Base-by-base conservation (phyloP, 2,329 filamentous ascomycete genomes). In the Xylariaceae sp. region DNA sequence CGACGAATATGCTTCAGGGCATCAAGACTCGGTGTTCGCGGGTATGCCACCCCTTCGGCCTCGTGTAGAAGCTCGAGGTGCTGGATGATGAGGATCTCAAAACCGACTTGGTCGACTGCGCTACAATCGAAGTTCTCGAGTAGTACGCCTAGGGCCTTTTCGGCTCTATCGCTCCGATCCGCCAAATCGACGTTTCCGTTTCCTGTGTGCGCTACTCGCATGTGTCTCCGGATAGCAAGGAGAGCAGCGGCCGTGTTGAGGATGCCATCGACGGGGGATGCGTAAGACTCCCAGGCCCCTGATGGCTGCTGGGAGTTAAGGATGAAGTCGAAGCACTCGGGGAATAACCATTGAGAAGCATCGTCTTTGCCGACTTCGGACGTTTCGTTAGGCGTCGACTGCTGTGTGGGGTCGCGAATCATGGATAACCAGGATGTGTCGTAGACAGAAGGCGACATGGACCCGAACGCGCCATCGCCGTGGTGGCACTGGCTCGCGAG, bases 371-470 rank as follows among this genome's bases (percentile, higher is more conserved):
- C 47, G 7, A 34, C 36, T 11, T 50, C 53, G 33, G 33, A 36
- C 14, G 33, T 14, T 36, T 36, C 33, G 33, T 36, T 36, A 36
- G 33, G 33, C 33, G 33, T 36, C 33, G 33, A 36, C 14, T 36
- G 33, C 33, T 36, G 33, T 36, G 33, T 36, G 22, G 31, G n/a
- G 33, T 43, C 33, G n/a, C 45, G 53, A 9, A 65, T 43, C 60
- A 69, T 66, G 0, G 69, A 63, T 0, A 71, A 55, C 68, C 69
- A 71, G 1, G 68, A 68, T 0, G 68, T 70, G 45, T 69, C 67
- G 44, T 71, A 71, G 0, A 66, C 34, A 7, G 59, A 54, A 17
- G 53, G 33, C 2, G 59, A 59, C 55, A 63, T 58, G 1, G 55
- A 61, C 33, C 33, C 33, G 33, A 36, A 36, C 33, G 33, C 33